Conservation (phyloP, 73 alveolate genomes). For the Paramecium pentaurelia region DNA sequence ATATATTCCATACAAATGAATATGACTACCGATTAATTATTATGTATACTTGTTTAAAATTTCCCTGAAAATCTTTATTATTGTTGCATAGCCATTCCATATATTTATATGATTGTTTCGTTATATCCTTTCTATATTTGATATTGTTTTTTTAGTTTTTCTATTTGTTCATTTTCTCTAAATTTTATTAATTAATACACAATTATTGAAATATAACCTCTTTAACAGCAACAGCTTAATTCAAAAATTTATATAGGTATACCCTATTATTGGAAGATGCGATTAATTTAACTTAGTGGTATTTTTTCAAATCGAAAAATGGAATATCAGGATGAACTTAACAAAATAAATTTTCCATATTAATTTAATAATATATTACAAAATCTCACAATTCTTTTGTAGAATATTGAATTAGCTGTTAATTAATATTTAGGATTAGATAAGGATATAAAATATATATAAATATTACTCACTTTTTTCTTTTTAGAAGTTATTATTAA, state of each 20-base stretch:
- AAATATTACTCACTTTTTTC: neutral
- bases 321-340: slow-evolving; percentile 13
- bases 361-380: neutral
- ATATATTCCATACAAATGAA: slow-evolving; percentile 29
- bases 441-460: neutral
- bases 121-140: neutral
- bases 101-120: neutral
- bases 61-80: neutral
- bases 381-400: neutral
- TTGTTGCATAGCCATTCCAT: neutral
- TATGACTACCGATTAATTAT: neutral
- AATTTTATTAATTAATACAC: neutral
- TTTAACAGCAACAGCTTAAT: neutral
- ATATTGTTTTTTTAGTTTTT: neutral
- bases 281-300: neutral
- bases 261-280: slow-evolving; percentile 22
- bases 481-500: neutral
- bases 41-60: neutral
- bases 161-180: neutral
- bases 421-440: neutral
- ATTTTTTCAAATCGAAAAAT: neutral
- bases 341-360: neutral
- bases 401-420: neutral
- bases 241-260: neutral
- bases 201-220: neutral